Evolutionary conservation across 108 stramenopile species (phyloP).

Genomic region (Nitzschia sp.): DNA sequence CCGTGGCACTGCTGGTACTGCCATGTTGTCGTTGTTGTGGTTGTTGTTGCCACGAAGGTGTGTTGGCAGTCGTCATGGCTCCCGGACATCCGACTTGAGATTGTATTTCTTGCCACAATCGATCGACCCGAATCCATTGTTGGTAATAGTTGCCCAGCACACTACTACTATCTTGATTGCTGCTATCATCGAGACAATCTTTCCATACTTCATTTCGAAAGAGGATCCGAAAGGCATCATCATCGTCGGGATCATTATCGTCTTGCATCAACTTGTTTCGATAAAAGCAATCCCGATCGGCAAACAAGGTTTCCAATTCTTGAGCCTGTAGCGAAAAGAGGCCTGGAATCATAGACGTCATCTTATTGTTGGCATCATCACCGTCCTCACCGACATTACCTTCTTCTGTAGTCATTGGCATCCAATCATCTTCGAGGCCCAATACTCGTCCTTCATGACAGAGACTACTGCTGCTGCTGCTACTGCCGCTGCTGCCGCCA

Average conservation of each 20-base stretch:
- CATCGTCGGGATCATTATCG: too few relatives aligned
- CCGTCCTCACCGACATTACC: neutral
- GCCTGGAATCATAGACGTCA: neutral
- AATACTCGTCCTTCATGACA: too few relatives aligned
- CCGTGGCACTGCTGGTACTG: neutral
- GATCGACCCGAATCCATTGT: neutral
- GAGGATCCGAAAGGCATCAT: neutral
- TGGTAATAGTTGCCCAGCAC: neutral
- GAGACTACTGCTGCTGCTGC: too few relatives aligned
- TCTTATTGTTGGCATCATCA: neutral
- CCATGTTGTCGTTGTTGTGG: neutral
- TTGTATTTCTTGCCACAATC: neutral
- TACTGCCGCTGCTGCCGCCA: too few relatives aligned
- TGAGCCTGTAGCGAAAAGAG: neutral
- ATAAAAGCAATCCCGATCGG: conserved; percentile 9
- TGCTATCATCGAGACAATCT: neutral
- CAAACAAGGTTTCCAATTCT: conserved; percentile 9
- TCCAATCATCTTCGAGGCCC: too few relatives aligned
- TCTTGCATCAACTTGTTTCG: neutral
- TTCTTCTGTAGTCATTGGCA: neutral
- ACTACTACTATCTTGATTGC: neutral
- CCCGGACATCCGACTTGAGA: neutral
- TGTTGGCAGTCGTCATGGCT: neutral
- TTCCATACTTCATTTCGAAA: neutral
- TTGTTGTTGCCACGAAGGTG: neutral